These are phyloP conservation scores for Nicotiana undulata DNA, from an alignment of 257 asterid species.

Conservation along the genomic window DNA sequence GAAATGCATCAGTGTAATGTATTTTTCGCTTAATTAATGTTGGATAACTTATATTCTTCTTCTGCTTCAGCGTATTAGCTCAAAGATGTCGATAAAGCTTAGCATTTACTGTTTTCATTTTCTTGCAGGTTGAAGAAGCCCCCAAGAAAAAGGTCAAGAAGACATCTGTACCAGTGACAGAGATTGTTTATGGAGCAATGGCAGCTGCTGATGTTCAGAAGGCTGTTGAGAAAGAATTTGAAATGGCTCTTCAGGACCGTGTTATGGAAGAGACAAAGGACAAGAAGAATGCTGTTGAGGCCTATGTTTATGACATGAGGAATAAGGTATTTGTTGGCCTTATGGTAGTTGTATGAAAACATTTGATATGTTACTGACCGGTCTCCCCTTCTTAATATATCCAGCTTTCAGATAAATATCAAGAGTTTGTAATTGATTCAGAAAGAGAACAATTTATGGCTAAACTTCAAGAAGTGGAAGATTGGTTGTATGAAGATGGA, in stretches of 20 bases:
- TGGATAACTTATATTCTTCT: not conserved
- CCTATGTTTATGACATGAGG: slow-evolving; percentile 89
- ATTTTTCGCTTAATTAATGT: not conserved
- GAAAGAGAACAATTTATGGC: slow-evolving; percentile 68
- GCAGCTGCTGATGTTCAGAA: slow-evolving; percentile 61
- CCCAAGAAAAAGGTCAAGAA: slow-evolving; percentile 89
- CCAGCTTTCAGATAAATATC: slow-evolving; percentile 75
- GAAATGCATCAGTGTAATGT: not conserved
- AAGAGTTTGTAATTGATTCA: slow-evolving; percentile 53
- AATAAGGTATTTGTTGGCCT: slow-evolving; percentile 48
- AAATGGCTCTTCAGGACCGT: slow-evolving; percentile 98
- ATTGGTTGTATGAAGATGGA: slow-evolving; percentile 96
- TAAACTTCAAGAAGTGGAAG: slow-evolving; percentile 83
- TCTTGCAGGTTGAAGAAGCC: slow-evolving; percentile 47
- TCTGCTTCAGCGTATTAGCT: not conserved
- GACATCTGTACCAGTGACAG: slow-evolving; percentile 66
- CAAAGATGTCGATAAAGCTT: not conserved
- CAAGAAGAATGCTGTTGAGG: slow-evolving; percentile 92
- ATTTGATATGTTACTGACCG: not conserved
- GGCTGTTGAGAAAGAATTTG: slow-evolving; percentile 86
- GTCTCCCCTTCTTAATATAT: slow-evolving; percentile 5
- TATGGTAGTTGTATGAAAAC: not conserved
- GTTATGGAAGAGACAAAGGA: slow-evolving; percentile 98
- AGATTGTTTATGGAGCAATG: slow-evolving; percentile 68
- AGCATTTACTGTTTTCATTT: not conserved